A percentile compares a stretch with the other conserved stretches of the same genome.
phyloP scores from a whole-genome alignment of 345 rosid species.

The Jatropha curcas region DNA sequence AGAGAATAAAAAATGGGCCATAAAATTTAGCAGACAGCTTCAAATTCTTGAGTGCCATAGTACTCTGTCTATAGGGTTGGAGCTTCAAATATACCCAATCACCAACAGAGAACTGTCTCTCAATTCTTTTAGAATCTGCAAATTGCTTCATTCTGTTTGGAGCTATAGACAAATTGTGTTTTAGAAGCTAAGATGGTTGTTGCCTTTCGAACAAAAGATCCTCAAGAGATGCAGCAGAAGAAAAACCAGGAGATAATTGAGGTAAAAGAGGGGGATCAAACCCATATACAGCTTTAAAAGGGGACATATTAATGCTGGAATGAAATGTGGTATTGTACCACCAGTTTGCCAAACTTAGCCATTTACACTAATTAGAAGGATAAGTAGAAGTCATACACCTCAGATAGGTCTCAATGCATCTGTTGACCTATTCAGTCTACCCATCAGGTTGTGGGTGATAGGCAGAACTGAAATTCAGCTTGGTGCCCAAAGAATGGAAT shows the following conservation, averaged over 20 bases:
- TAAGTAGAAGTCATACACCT: background rate
- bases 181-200: background rate
- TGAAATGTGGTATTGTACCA: background rate
- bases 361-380: background rate
- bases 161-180: background rate
- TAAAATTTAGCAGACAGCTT: background rate
- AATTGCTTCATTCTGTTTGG: background rate
- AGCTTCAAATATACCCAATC: background rate
- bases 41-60: background rate
- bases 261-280: background rate
- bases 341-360: background rate
- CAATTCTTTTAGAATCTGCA: background rate
- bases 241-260: background rate
- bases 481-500: background rate
- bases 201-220: background rate
- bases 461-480: fast-evolving
- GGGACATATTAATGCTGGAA: background rate
- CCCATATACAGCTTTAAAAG: background rate
- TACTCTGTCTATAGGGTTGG: background rate
- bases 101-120: background rate
- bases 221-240: background rate
- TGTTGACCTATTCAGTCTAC: background rate
- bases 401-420: background rate
- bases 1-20: background rate
- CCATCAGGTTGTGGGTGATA: background rate